phyloP scores from a whole-genome alignment of 176 grass and related monocot genomes.

The Eleusine indica region DNA sequence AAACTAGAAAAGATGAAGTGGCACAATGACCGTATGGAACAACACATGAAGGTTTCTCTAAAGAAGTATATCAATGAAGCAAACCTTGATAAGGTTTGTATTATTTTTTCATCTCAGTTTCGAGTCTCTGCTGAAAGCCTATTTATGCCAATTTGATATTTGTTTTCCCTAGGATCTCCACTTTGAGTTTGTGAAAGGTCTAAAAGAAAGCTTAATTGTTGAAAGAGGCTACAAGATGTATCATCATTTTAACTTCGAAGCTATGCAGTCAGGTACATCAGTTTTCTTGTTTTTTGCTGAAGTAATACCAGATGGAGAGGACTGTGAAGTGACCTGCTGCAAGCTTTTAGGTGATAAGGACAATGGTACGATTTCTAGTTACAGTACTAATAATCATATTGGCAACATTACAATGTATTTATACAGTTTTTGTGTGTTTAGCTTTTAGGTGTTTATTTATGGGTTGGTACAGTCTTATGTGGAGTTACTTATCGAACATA shows the following conservation, averaged over 20 bases:
- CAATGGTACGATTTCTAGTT: not conserved
- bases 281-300: constrained; percentile 20
- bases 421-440: too few relatives aligned
- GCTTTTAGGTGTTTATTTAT: too few relatives aligned
- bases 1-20: not conserved
- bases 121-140: not conserved
- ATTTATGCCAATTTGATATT: not conserved
- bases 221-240: not conserved
- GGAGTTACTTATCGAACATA: not conserved
- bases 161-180: not conserved
- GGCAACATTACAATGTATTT: too few relatives aligned
- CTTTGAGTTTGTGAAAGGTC: not conserved
- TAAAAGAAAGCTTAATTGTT: not conserved
- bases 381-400: not conserved
- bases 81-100: not conserved
- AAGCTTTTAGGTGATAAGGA: not conserved
- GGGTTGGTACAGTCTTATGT: not conserved
- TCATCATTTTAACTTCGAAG: constrained; percentile 4
- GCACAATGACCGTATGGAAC: not conserved
- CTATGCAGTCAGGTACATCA: not conserved
- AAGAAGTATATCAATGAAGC: not conserved
- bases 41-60: not conserved
- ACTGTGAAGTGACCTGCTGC: not conserved
- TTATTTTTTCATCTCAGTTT: not conserved
- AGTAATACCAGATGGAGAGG: not conserved